phyloP scores from a whole-genome alignment of 345 rosid genomes.

The Citrus hindsii region DNA sequence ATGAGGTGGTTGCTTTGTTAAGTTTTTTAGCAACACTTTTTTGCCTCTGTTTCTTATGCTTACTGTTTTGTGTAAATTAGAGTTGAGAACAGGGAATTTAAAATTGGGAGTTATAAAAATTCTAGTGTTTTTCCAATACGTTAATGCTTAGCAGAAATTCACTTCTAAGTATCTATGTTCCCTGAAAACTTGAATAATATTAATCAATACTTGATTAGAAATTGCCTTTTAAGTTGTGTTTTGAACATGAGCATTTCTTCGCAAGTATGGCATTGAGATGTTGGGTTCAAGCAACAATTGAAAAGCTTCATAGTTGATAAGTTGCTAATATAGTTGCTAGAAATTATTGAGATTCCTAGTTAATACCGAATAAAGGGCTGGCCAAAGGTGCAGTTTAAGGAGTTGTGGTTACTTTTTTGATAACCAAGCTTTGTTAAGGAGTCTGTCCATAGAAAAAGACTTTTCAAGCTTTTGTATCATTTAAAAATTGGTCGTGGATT shows the following conservation, averaged over 20 bases:
- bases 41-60: not conserved
- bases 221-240: not conserved
- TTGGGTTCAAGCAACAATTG: not conserved
- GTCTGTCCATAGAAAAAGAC: not conserved
- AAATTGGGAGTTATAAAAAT: not conserved
- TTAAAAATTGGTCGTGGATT: not conserved
- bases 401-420: not conserved
- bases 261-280: not conserved
- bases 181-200: not conserved
- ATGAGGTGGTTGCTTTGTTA: not conserved
- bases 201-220: not conserved
- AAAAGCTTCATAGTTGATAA: not conserved
- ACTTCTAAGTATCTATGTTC: not conserved
- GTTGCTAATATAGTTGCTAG: not conserved
- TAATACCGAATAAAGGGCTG: not conserved
- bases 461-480: not conserved
- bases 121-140: not conserved
- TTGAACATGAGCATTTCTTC: not conserved
- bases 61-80: not conserved
- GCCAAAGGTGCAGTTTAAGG: not conserved
- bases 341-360: not conserved
- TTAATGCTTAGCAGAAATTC: not conserved
- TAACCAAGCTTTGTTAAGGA: not conserved
- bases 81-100: not conserved
- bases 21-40: not conserved